Conservation (phyloP, 2,329 filamentous ascomycete species). For the Ophiostoma novo-ulmi region DNA sequence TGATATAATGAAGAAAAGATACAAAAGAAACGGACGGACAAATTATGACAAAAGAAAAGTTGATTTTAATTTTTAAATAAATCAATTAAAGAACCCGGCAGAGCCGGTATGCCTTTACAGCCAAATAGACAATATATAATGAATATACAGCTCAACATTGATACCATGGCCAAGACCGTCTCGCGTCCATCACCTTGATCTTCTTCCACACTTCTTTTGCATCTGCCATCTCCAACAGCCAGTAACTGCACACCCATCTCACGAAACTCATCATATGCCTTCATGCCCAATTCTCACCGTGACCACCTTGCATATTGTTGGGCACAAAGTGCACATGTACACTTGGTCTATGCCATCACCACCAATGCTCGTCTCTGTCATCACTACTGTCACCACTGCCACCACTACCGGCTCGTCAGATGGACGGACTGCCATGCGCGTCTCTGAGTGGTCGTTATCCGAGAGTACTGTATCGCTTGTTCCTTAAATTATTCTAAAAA, state of each 20-base stretch:
- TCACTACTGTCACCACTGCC: background rate
- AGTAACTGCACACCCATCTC: background rate
- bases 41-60: background rate
- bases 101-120: background rate
- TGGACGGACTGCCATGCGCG: background rate
- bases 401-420: background rate
- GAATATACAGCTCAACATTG: background rate
- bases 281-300: constrained; percentile 14
- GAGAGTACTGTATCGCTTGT: background rate
- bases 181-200: background rate
- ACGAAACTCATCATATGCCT: background rate
- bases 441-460: constrained; percentile 4
- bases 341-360: background rate
- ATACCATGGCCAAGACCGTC: background rate
- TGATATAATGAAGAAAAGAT: background rate
- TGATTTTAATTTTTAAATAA: no score
- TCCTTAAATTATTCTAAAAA: background rate
- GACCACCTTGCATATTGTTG: background rate
- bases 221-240: background rate
- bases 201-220: background rate
- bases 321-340: background rate
- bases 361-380: background rate
- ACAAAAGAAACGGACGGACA: background rate
- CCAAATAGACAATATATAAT: background rate
- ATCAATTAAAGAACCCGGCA: background rate